These are phyloP conservation scores for Eustoma russellianum DNA, from an alignment of 257 asterid species.

Conservation along the genomic window DNA sequence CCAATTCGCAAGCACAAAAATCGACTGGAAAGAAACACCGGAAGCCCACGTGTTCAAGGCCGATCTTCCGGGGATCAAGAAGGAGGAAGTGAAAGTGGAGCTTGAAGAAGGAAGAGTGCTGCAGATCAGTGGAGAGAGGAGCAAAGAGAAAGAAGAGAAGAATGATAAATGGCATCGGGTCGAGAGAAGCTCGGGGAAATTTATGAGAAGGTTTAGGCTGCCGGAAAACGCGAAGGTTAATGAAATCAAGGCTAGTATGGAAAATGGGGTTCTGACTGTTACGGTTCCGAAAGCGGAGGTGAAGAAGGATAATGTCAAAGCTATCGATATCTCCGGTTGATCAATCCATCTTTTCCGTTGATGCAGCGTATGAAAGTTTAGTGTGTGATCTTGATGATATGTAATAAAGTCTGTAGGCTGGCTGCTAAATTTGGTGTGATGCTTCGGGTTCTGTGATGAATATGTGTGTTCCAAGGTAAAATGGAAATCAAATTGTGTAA, in stretches of 20 bases:
- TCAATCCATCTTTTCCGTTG: too few relatives aligned
- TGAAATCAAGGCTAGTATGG: constrained; percentile 2
- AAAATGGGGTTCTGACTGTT: constrained; percentile 8
- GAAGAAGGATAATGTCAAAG: constrained; percentile 6
- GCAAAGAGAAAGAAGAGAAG: constrained; percentile 11
- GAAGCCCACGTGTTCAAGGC: constrained; percentile 13
- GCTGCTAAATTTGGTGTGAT: too few relatives aligned
- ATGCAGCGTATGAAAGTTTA: too few relatives aligned
- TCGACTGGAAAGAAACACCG: constrained; percentile 16
- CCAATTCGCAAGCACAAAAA: neutral
- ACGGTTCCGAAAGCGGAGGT: constrained; percentile 4
- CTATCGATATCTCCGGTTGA: constrained; percentile 11
- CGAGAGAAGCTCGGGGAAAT: constrained; percentile 7
- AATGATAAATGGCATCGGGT: constrained; percentile 6
- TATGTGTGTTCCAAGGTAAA: too few relatives aligned
- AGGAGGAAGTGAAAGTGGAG: constrained; percentile 12
- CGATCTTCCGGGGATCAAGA: constrained; percentile 12
- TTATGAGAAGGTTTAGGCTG: constrained; percentile 5
- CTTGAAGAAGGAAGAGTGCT: constrained; percentile 9
- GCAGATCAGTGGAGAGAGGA: constrained; percentile 12
- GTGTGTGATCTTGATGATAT: too few relatives aligned
- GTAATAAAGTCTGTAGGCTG: too few relatives aligned
- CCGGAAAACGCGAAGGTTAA: constrained; percentile 6
- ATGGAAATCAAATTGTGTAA: too few relatives aligned
- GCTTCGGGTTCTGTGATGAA: too few relatives aligned